phyloP scores from a whole-genome alignment of 192 early-diverging fungal species.

The Linnemannia zychae region DNA sequence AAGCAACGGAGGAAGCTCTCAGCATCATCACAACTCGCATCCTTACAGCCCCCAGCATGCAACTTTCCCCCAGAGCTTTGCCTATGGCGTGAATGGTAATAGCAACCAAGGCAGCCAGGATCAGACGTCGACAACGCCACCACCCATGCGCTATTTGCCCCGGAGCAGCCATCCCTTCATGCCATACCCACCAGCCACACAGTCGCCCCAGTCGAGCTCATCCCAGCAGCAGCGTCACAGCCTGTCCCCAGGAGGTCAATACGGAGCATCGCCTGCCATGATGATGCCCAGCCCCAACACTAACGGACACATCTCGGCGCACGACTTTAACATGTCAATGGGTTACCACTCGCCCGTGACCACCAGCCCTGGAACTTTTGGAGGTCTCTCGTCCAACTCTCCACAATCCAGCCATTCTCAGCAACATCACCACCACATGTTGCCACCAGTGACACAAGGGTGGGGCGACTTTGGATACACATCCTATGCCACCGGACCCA shows the following conservation, averaged over 20 bases:
- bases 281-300: conserved; percentile 53
- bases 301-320: conserved; percentile 40
- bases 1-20: conserved; percentile 11
- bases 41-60: conserved; percentile 45
- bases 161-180: conserved; percentile 30
- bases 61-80: conserved; percentile 34
- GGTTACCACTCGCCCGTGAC: conserved; percentile 52
- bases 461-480: conserved; percentile 47
- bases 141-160: conserved; percentile 43
- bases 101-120: conserved; percentile 19
- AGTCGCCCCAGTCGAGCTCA: conserved; percentile 48
- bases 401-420: conserved; percentile 44
- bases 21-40: conserved; percentile 38
- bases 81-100: conserved; percentile 41
- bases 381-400: conserved; percentile 24
- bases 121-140: conserved; percentile 50
- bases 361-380: conserved; percentile 47
- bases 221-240: conserved; percentile 49
- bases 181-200: conserved; percentile 39
- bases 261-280: conserved; percentile 49
- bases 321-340: conserved; percentile 53
- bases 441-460: conserved; percentile 50
- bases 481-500: conserved; percentile 39
- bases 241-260: conserved; percentile 39
- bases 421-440: conserved; percentile 30